Evolutionary conservation across 75 land plant genomes (phyloP), one percentile per base, ranked within the genome.

Genomic region (Isoetes taiwanensis): DNA sequence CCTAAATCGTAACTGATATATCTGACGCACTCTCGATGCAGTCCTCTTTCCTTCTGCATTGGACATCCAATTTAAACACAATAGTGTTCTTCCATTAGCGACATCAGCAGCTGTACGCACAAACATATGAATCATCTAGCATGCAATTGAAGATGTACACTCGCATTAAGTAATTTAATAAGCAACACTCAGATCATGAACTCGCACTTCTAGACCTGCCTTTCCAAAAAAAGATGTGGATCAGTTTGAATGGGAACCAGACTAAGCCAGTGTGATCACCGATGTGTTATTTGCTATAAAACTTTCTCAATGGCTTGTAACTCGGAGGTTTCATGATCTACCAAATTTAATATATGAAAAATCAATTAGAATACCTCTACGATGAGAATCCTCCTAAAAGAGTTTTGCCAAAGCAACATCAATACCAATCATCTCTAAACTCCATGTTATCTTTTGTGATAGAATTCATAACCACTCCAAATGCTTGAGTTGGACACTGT

Each of bases 371-470:
- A 6, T 21, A 93, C 99, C 90, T 94, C 99, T 3, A 96, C 90
- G 41, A 94, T 84, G 21, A 94, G 82, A 61, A 94, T 84, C 54
- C 99, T 73, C 27, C 99, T 61, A 61, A 89, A 94, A 1, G 99
- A 83, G 71, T n/a, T 94, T 89, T 4, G 99, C 99, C 6, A 94
- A 24, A 4, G 99, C 75, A 32, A 96, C 84, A 74, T 94, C 98
- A 62, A 93, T 81, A 1, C 98, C 96, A 61, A 94, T 62, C 77
- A 94, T 73, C 52, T 94, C 99, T n/a, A 59, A 94, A 94, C 57
- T 94, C 96, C 21, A 94, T 88, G 16, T 78, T 84, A 12, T 94
- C 96, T 30, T 81, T 72, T 0, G 74, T 66, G 17, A 81, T 46
- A 12, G 70, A 69, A 46, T 57, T 73, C 1, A 91, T 71, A 62